Base-by-base conservation (phyloP, 2,329 filamentous ascomycete species). In the Ustilaginoidea virens region DNA sequence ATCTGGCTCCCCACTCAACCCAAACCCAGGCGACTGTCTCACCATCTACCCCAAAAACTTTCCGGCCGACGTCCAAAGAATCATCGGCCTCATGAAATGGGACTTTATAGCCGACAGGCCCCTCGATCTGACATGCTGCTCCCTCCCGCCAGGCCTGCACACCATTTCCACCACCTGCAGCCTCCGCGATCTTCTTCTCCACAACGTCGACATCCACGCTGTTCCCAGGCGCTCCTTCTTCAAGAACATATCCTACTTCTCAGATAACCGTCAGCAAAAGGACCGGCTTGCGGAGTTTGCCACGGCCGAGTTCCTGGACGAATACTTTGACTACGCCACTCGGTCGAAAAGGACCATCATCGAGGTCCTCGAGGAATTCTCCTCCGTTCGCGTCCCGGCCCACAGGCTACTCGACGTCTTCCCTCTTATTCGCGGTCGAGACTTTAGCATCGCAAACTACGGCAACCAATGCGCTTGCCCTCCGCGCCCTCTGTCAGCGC, bases 321-420 rank as follows among this genome's bases (percentile, higher is more conserved):
- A 98, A 42, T 76, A 93, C 32, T 96, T 82, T 56, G 87, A 98
- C 54, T 98, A 98, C 48, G 90, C 90, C 1, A 86, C 86, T 0
- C 74, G 90, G 7, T 81, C 87, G 1, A 76, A 85, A 19, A 76
- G 90, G 19, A 92, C 80, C 33, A 93, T 96, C 33, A 60, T 98
- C 5, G 90, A 98, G 53, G 78, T 93, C 4, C 66, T 98, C 17
- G 75, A 87, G 32, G 90, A 98, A 42, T 98, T 98, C 43, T 69
- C 79, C 23, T 77, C 71, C 0, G 78, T 96, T 31, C 76, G 75
- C 36, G 72, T 98, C 2, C 86, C 90, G 0, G 80, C 75, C 54
- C 61, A 77, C 31, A 71, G 76, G 27, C 63, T 77, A 2, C 63
- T 80, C 7, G 72, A 76, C 30, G 63, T 86, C 11, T 75, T 98